Evolutionary conservation across 2,329 filamentous ascomycete species (phyloP), one percentile per base, ranked within the genome.

Genomic region (Proliferodiscus dingleyae): DNA sequence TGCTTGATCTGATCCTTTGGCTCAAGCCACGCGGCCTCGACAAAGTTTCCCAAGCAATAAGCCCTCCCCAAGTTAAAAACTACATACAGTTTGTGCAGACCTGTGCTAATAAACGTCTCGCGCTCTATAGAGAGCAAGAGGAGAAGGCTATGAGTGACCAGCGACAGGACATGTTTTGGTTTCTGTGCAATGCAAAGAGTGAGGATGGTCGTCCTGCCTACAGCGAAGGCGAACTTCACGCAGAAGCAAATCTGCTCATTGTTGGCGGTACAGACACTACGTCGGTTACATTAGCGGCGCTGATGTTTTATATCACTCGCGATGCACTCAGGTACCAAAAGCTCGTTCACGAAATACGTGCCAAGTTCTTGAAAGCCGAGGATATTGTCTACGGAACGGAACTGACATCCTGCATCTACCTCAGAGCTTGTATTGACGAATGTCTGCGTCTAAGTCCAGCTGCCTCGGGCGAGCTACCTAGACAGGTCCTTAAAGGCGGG

Each of bases 131-230:
- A 32, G 29, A 32, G n/a, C n/a, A 13, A 16, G 19, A 40, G 22
- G 28, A 41, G 18, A 22, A 30, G 13, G 40, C 15, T 3, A 19
- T 11, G 8, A 29, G 80, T 24, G 52, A 78, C 80, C 46, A 78
- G 6, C 37, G 83, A 28, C 78, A 81, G 47, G 84, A 87, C 59
- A 86, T 87, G 68, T 87, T 63, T n/a, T 15, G n/a, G 8, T 32
- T 32, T 15, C 29, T 32, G 9, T 32, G 29, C 29, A n/a, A 32
- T 13, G 29, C 29, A 10, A 32, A 32, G 13, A n/a, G 15, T n/a
- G 29, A 32, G 7, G 15, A 5, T n/a, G 29, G 29, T n/a, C 9
- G 9, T 32, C 29, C 29, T 5, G 29, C 29, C 8, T 32, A 64
- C 22, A 45, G 45, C 4, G 70, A 66, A 41, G 15, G n/a, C 10